phyloP scores from a whole-genome alignment of 768 basidiomycete species.

The Sutorius australiensis region DNA sequence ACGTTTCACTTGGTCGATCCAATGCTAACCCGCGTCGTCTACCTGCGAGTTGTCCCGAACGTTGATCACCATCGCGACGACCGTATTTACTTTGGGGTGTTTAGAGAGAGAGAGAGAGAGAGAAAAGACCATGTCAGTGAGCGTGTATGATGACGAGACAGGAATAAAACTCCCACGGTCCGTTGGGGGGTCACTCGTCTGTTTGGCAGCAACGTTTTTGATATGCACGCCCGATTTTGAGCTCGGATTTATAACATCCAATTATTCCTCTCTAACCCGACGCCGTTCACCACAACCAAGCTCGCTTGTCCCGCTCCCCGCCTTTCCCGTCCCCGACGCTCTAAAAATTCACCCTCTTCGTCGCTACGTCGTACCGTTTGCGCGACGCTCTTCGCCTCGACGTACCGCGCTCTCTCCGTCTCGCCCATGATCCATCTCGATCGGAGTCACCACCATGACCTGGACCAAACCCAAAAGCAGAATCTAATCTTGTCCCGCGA shows the following conservation, averaged over 20 bases:
- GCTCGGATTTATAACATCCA: constrained; percentile 29
- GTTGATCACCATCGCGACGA: no score
- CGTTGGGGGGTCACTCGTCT: constrained; percentile 7
- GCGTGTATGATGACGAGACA: no score
- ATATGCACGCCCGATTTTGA: constrained; percentile 33
- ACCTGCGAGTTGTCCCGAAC: no score
- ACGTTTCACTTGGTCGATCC: background rate
- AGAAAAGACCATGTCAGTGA: no score
- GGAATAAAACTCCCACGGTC: constrained; percentile 29
- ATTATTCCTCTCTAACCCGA: constrained; percentile 16
- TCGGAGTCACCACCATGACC: constrained; percentile 45
- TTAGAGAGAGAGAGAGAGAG: no score
- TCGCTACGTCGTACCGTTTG: background rate
- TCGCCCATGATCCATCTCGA: constrained; percentile 50
- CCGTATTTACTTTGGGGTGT: no score
- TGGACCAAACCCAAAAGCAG: constrained; percentile 37
- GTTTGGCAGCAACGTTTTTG: constrained; percentile 28
- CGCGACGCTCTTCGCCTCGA: background rate
- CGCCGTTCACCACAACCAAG: background rate
- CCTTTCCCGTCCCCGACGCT: constrained; percentile 2
- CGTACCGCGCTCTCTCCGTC: background rate
- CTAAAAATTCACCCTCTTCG: background rate
- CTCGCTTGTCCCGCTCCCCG: background rate
- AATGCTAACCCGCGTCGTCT: no score
- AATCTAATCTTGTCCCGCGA: constrained; percentile 41